Base-by-base conservation (phyloP, 495 filamentous ascomycete species). In the Cenococcum geophilum region DNA sequence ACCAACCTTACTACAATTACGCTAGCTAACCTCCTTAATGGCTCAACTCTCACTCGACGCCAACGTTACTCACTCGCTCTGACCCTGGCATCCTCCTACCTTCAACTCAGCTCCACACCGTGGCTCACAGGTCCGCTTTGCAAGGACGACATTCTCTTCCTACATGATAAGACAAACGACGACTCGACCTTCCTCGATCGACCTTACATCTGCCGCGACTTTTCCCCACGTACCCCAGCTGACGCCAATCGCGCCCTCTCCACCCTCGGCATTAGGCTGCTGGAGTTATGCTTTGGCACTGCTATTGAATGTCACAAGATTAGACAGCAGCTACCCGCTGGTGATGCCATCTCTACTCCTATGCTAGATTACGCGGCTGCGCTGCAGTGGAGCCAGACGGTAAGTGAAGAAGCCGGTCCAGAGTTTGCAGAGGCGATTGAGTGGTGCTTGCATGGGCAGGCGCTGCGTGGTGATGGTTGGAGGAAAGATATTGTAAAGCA, bases 231-330 rank as follows among this genome's bases (percentile, higher is more conserved):
- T 40, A 49, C 9, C n/a, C 12, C 48, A 11, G 25, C 55, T 20
- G 14, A 25, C 50, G 10, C 22, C n/a, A n/a, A 36, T 16, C 48
- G 55, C n/a, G 49, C 61, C 37, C 61, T 72, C 4, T 55, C 61
- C n/a, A 68, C 58, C 40, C 70, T 74, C 8, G 72, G 71, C 21
- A 75, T 77, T 23, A 43, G 72, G n/a, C 68, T 77, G 18, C 63
- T 77, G 0, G 72, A 77, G 55, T 70, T 77, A 8, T 76, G 72
- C 48, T 77, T 76, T 50, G 71, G 72, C 11, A 56, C 37, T 3
- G 32, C 60, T 1, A 61, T 77, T 0, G 71, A 70, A 23, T 55
- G 59, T 1, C 55, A 71, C 22, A 27, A 59, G 0, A 45, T 55
- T 51, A 60, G 73, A 1, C 52, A 60, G 1, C 37, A 47, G 10